Evolutionary conservation across 2,329 filamentous ascomycete species (phyloP).

Genomic region (Trichoderma sp.): DNA sequence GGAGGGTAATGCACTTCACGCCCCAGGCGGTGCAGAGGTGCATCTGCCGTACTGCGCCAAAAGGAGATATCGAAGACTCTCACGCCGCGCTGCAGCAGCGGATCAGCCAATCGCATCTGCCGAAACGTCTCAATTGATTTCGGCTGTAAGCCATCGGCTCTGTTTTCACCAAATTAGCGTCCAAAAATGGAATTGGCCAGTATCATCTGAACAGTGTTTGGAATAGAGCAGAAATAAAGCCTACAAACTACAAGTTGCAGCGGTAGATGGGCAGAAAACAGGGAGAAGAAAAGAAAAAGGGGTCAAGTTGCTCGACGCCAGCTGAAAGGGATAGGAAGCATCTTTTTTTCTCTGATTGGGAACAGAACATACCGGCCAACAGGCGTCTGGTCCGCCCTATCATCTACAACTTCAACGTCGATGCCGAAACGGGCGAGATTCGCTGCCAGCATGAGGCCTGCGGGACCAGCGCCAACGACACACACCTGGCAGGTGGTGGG

Average conservation of each 20-base stretch:
- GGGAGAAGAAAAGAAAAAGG: not conserved
- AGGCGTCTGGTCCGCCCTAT: slow-evolving; percentile 62
- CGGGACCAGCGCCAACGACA: slow-evolving; percentile 45
- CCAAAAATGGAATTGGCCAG: not conserved
- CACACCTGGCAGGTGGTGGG: slow-evolving; percentile 50
- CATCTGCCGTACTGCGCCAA: slow-evolving; percentile 59
- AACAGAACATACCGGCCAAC: slow-evolving; percentile 52
- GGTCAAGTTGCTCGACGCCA: not conserved
- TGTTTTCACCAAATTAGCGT: slow-evolving; percentile 32
- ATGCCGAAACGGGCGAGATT: slow-evolving; percentile 46
- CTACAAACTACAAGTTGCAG: not conserved
- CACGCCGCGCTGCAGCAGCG: slow-evolving; percentile 65
- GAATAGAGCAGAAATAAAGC: not conserved
- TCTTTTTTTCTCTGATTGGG: not conserved
- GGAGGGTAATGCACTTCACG: slow-evolving; percentile 70
- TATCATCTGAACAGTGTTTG: not conserved
- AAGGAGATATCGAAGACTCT: slow-evolving; percentile 75
- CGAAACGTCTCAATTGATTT: slow-evolving; percentile 78
- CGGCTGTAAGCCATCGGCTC: slow-evolving; percentile 72
- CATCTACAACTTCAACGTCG: slow-evolving; percentile 48
- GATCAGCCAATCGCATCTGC: slow-evolving; percentile 72
- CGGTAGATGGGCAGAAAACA: not conserved
- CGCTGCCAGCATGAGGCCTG: slow-evolving; percentile 45
- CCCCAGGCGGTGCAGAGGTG: slow-evolving; percentile 59
- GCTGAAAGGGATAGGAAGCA: not conserved